Percentiles rank a stretch among this genome's conserved stretches.
Evolutionary conservation across 169 alveolate genomes (phyloP).

Genomic region (Plasmodium gallinaceum): DNA sequence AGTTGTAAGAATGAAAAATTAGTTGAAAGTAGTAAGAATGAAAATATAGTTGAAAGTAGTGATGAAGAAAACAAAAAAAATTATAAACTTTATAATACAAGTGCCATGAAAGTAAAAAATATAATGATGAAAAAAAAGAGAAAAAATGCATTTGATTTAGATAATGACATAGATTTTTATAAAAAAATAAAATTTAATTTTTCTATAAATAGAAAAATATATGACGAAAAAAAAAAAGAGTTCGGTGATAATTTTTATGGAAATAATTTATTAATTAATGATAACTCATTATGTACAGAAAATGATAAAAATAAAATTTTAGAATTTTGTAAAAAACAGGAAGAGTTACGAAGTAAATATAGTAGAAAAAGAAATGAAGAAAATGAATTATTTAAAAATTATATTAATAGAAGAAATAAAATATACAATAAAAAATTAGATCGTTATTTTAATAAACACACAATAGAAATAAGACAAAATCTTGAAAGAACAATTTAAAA

Average conservation of each 20-base stretch:
- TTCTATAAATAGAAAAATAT: conserved; percentile 47
- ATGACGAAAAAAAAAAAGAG: conserved; percentile 51
- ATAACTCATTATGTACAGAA: conserved; percentile 31
- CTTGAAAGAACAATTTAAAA: conserved; percentile 21
- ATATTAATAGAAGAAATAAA: conserved; percentile 64
- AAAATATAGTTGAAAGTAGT: background rate
- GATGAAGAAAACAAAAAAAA: background rate
- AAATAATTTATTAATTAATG: conserved; percentile 18
- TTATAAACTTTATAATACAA: conserved; percentile 21
- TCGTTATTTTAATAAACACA: conserved; percentile 65
- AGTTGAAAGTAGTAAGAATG: background rate
- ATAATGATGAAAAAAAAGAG: conserved; percentile 22
- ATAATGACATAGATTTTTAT: conserved; percentile 29
- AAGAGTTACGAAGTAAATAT: conserved; percentile 30
- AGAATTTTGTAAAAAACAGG: conserved; percentile 48
- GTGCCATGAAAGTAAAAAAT: conserved; percentile 27
- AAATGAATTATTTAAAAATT: conserved; percentile 43
- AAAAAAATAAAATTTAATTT: conserved; percentile 72
- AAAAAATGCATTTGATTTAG: conserved; percentile 14
- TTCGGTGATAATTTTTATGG: conserved; percentile 39
- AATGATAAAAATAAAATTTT: conserved; percentile 43
- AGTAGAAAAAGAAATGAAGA: conserved; percentile 64
- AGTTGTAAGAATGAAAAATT: background rate
- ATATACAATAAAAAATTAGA: conserved; percentile 64
- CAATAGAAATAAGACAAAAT: conserved; percentile 57